Evolutionary conservation across 345 rosid species (phyloP).

Genomic region (Kandelia obovata): DNA sequence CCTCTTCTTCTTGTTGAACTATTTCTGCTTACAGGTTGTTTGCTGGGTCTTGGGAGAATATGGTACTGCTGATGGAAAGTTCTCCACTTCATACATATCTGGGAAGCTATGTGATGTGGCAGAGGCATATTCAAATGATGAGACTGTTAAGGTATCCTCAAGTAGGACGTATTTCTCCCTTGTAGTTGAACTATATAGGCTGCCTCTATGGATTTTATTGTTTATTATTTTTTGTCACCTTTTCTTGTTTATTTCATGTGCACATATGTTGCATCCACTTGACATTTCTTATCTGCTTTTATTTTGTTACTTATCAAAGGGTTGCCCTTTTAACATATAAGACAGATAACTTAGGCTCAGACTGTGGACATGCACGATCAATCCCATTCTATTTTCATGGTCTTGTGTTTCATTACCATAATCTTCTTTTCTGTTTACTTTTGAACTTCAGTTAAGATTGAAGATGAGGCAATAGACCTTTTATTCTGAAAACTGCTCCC

Average conservation of each 20-base stretch:
- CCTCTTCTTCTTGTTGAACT: neutral
- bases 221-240: neutral
- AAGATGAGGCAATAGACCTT: neutral
- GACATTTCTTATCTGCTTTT: too few relatives aligned
- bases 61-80: conserved; percentile 83
- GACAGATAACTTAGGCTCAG: neutral
- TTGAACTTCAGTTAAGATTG: neutral
- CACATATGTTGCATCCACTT: neutral
- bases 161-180: neutral
- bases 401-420: neutral
- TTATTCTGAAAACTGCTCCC: too few relatives aligned
- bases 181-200: neutral
- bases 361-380: neutral
- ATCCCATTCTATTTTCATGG: neutral
- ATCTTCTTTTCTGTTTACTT: neutral
- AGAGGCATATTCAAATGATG: conserved; percentile 92
- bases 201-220: neutral
- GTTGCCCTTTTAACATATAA: neutral
- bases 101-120: conserved; percentile 96
- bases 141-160: conserved; percentile 76
- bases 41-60: conserved; percentile 99
- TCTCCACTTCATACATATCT: conserved; percentile 73
- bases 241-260: neutral
- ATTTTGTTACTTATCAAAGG: neutral
- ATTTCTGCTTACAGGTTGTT: conserved; percentile 62